A percentile compares a stretch with the other conserved stretches of the same genome.
phyloP scores from a whole-genome alignment of 2,329 filamentous ascomycete species.

The Phyllosticta paracitricarpa region DNA sequence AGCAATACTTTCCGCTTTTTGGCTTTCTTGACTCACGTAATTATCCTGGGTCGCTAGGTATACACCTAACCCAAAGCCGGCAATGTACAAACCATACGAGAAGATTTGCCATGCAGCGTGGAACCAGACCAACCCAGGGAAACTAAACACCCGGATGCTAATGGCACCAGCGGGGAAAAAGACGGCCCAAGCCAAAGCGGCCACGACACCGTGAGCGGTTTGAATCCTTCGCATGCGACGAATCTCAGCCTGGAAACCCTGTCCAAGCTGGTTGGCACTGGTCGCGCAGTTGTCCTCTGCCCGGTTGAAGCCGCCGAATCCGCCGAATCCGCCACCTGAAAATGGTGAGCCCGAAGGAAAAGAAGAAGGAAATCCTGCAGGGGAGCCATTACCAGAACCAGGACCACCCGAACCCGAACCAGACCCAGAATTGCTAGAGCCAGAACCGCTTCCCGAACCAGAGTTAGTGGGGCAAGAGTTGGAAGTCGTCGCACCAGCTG shows the following conservation, averaged over 20 bases:
- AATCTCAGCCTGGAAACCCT: background rate
- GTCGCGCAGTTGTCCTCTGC: background rate
- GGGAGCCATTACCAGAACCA: constrained; percentile 3
- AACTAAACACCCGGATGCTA: constrained; percentile 32
- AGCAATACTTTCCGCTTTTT: constrained; percentile 10
- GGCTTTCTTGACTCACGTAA: constrained; percentile 16
- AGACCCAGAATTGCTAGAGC: constrained; percentile 12
- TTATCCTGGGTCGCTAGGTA: constrained; percentile 34
- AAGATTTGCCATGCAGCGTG: constrained; percentile 39
- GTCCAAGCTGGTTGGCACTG: background rate
- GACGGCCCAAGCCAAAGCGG: constrained; percentile 34
- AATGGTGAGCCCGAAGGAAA: constrained; percentile 1
- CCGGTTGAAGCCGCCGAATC: background rate
- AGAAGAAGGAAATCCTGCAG: background rate
- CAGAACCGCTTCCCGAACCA: constrained; percentile 14
- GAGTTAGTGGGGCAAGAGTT: background rate
- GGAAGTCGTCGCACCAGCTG: constrained; percentile 13
- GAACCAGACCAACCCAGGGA: constrained; percentile 34
- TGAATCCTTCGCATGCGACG: constrained; percentile 21
- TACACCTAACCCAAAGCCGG: constrained; percentile 42
- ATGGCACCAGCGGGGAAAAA: constrained; percentile 37
- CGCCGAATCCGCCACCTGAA: background rate
- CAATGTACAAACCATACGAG: constrained; percentile 38
- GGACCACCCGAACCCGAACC: background rate
- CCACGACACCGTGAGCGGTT: constrained; percentile 35